phyloP scores from a whole-genome alignment of 495 filamentous ascomycete species.

The Viridothelium virens region DNA sequence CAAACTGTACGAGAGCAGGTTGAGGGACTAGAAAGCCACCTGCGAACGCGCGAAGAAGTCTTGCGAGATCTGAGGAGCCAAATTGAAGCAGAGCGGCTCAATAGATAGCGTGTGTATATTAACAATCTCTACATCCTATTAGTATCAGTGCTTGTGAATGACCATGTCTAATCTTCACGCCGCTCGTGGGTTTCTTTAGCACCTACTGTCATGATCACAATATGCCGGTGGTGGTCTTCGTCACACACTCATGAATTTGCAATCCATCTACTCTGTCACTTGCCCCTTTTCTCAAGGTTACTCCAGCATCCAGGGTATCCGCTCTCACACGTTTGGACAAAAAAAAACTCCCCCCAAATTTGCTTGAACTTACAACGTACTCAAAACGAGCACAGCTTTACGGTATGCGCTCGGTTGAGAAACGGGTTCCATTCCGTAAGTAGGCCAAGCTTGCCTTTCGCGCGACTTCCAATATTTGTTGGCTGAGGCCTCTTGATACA shows the following conservation, averaged over 20 bases:
- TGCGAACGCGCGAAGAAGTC: constrained; percentile 41
- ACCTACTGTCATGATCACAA: too few relatives aligned
- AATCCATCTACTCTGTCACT: too few relatives aligned
- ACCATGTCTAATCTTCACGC: neutral
- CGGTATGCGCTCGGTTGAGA: neutral
- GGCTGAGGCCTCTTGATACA: neutral
- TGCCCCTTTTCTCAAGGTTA: too few relatives aligned
- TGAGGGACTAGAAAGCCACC: constrained; percentile 39
- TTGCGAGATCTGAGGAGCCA: constrained; percentile 43
- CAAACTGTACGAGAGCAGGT: constrained; percentile 40
- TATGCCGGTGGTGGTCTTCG: too few relatives aligned
- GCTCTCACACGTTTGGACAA: too few relatives aligned
- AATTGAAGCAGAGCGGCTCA: constrained; percentile 53
- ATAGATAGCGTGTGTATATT: constrained; percentile 1
- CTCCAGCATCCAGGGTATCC: too few relatives aligned
- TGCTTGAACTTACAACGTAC: too few relatives aligned
- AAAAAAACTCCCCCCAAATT: too few relatives aligned
- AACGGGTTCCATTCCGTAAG: neutral
- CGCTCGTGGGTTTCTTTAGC: too few relatives aligned
- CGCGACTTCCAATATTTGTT: neutral
- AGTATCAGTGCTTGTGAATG: neutral
- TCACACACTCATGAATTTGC: too few relatives aligned
- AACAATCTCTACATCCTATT: neutral
- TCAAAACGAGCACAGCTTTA: too few relatives aligned
- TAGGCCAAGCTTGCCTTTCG: neutral